These are phyloP conservation scores for Ustilago sp. DNA, from an alignment of 1,284 basidiomycete genomes.

Conservation along the genomic window DNA sequence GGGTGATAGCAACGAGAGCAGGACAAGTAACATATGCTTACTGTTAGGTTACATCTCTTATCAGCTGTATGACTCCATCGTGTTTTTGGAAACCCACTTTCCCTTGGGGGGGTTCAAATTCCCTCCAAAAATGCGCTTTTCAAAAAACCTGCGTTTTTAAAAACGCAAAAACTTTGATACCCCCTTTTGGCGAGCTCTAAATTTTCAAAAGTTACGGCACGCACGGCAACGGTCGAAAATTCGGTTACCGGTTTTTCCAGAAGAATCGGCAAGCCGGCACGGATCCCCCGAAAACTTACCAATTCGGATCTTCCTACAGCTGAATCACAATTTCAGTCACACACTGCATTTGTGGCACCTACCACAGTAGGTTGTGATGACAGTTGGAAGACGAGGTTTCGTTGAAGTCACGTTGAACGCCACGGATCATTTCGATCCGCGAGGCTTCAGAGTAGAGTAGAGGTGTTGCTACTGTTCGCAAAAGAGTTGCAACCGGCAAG, in stretches of 20 bases:
- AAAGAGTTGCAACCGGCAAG: not conserved
- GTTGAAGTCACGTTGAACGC: not conserved
- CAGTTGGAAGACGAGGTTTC: not conserved
- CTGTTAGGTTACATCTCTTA: no score
- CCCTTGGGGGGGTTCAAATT: no score
- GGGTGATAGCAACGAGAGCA: no score
- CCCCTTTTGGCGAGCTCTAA: constrained; percentile 10
- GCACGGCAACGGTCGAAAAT: not conserved
- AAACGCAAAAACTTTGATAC: no score
- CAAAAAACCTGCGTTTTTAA: no score
- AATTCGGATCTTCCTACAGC: not conserved
- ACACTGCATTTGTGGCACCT: not conserved
- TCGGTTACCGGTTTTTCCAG: constrained; percentile 1
- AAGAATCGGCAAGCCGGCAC: not conserved
- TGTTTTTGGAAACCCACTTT: no score
- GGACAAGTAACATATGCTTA: no score
- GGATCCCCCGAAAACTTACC: not conserved
- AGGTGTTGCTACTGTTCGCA: not conserved
- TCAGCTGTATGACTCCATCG: no score
- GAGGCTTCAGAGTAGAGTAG: not conserved
- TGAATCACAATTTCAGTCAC: constrained; percentile 10
- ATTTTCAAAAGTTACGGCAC: not conserved
- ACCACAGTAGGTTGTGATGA: not conserved
- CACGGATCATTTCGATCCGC: not conserved
- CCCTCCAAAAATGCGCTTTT: no score